Evolutionary conservation across 2,329 filamentous ascomycete genomes (phyloP).

Genomic region (Teratosphaeria destructans): DNA sequence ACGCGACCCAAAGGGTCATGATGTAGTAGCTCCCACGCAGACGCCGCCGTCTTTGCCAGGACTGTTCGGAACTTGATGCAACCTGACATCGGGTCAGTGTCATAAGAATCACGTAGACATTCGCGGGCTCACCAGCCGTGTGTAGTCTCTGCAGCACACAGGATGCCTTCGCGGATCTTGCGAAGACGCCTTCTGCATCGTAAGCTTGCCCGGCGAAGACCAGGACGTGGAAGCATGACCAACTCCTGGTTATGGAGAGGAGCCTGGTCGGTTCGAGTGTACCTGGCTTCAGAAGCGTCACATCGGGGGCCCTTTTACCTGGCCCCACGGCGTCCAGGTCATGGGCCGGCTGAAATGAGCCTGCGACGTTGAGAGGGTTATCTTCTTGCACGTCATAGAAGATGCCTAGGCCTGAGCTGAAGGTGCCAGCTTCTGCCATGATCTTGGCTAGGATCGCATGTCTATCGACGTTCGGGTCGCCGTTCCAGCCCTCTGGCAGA

Average conservation of each 20-base stretch:
- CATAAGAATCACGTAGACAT: neutral
- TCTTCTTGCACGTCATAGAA: constrained; percentile 8
- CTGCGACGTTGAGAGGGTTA: constrained; percentile 5
- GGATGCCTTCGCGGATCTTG: neutral
- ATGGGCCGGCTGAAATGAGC: neutral
- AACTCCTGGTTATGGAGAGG: constrained; percentile 36
- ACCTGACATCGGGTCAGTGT: neutral
- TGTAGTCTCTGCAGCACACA: constrained; percentile 4
- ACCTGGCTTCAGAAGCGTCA: constrained; percentile 35
- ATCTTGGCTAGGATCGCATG: constrained; percentile 10
- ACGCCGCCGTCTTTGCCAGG: constrained; percentile 18
- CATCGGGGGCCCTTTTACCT: constrained; percentile 39
- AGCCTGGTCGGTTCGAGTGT: constrained; percentile 35
- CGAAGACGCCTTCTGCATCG: constrained; percentile 4
- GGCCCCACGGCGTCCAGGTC: constrained; percentile 18
- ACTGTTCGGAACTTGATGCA: constrained; percentile 21
- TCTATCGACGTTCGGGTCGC: constrained; percentile 10
- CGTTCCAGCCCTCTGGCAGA: constrained; percentile 10
- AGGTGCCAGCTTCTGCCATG: constrained; percentile 13
- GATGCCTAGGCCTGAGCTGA: constrained; percentile 14
- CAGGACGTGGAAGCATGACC: constrained; percentile 32
- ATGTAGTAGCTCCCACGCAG: constrained; percentile 22
- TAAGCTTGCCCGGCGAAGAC: constrained; percentile 31
- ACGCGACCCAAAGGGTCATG: constrained; percentile 15
- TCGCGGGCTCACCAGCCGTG: constrained; percentile 4